Conservation (phyloP, 768 basidiomycete genomes). For the Mycena polygramma region DNA sequence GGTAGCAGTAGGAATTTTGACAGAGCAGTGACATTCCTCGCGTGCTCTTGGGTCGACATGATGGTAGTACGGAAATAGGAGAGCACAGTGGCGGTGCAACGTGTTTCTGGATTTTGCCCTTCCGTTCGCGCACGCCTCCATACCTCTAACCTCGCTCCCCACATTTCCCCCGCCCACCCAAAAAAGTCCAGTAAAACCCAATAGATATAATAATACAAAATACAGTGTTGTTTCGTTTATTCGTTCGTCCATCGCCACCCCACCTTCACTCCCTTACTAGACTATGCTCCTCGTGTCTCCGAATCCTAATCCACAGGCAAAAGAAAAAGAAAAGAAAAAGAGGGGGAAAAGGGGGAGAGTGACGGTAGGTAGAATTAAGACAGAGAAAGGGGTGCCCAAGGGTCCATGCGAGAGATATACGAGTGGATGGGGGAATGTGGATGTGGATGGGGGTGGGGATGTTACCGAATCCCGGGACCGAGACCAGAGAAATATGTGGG, state of each 20-base stretch:
- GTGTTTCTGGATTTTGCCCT: too few relatives aligned
- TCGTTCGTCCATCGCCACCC: background rate
- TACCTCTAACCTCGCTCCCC: too few relatives aligned
- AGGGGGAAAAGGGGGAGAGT: too few relatives aligned
- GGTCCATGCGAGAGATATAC: too few relatives aligned
- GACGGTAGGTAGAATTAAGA: background rate
- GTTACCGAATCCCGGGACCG: too few relatives aligned
- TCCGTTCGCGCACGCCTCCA: too few relatives aligned
- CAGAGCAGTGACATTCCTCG: conserved; percentile 23
- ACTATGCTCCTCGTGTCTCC: background rate
- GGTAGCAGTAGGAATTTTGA: conserved; percentile 24
- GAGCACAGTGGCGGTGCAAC: too few relatives aligned
- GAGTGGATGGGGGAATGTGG: too few relatives aligned
- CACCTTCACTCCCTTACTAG: too few relatives aligned
- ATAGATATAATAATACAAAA: conserved; percentile 39
- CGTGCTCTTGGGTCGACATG: conserved; percentile 28
- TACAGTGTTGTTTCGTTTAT: conserved; percentile 26
- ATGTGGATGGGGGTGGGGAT: too few relatives aligned
- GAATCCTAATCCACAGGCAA: conserved; percentile 3
- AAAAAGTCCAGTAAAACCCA: conserved; percentile 28
- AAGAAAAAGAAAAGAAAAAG: background rate
- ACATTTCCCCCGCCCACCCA: background rate
- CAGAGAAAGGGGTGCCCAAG: background rate
- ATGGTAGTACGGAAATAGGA: background rate
- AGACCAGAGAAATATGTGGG: too few relatives aligned